These are phyloP conservation scores for Pseudomicrostroma phylloplanum DNA, from an alignment of 1,284 basidiomycete species.

Conservation along the genomic window DNA sequence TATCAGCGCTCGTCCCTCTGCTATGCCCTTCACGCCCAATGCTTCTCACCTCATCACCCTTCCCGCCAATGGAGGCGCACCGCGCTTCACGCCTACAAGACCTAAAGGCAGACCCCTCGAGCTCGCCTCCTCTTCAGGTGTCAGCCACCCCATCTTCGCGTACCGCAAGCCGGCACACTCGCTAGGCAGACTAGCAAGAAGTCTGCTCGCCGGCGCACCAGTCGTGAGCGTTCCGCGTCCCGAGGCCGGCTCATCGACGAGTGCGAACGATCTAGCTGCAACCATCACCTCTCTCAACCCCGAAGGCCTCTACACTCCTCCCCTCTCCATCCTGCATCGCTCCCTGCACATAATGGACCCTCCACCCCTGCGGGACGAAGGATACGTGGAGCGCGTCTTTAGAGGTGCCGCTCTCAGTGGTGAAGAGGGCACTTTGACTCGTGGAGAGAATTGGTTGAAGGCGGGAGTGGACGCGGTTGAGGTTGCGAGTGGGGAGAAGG, in stretches of 20 bases:
- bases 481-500: slow-evolving; percentile 3
- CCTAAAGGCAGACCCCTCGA: background rate
- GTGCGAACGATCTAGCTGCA: background rate
- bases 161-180: background rate
- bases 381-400: slow-evolving; percentile 1
- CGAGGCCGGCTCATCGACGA: background rate
- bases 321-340: background rate
- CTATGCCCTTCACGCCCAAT: background rate
- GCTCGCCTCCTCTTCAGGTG: background rate
- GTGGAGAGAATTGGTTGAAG: slow-evolving; percentile 4
- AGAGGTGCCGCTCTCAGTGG: background rate
- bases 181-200: background rate
- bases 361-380: background rate
- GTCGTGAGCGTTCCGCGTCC: background rate
- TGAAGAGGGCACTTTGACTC: background rate
- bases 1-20: background rate
- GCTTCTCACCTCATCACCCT: slow-evolving; percentile 2
- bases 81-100: slow-evolving; percentile 2
- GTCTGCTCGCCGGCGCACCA: slow-evolving; percentile 1
- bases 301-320: background rate
- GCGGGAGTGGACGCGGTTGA: background rate
- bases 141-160: background rate
- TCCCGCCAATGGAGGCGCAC: background rate
- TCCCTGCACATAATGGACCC: background rate
- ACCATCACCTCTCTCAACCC: background rate